Conservation (phyloP, 1,284 basidiomycete genomes). For the Apiotrichum domesticum region DNA sequence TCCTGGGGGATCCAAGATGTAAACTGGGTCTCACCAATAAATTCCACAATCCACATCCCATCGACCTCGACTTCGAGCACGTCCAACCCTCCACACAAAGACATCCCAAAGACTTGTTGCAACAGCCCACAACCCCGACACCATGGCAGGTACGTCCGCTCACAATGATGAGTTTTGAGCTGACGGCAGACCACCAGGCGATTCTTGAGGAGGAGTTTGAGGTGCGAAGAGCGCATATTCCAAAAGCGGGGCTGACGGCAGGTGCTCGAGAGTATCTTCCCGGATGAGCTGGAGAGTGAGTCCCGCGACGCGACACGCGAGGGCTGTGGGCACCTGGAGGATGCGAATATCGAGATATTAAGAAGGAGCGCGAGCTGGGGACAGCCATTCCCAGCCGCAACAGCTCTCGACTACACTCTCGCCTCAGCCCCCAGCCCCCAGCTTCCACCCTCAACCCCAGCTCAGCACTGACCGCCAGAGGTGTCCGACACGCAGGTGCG, state of each 20-base stretch:
- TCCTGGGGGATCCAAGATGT: no score
- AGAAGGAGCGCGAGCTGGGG: neutral
- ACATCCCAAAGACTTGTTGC: no score
- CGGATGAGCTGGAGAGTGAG: conserved; percentile 85
- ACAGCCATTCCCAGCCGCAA: conserved; percentile 50
- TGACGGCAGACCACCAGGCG: conserved; percentile 45
- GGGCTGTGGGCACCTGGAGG: no score
- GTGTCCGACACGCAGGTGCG: conserved; percentile 71
- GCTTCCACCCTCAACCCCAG: no score
- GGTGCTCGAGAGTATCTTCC: conserved; percentile 94
- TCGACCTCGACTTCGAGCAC: no score
- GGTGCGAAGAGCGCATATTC: conserved; percentile 50
- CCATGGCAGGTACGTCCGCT: conserved; percentile 4
- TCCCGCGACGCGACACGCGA: conserved; percentile 25
- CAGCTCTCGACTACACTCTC: no score
- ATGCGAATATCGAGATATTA: neutral
- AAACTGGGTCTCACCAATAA: no score
- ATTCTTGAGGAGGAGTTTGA: conserved; percentile 73
- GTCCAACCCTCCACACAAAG: no score
- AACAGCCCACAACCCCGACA: no score
- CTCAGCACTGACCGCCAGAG: conserved; percentile 53
- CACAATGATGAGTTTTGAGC: neutral
- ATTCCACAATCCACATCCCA: no score
- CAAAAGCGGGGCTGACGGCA: conserved; percentile 38
- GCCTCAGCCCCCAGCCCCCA: no score